Conservation (phyloP, 1,284 basidiomycete genomes). For the Boletus semigastroideus region DNA sequence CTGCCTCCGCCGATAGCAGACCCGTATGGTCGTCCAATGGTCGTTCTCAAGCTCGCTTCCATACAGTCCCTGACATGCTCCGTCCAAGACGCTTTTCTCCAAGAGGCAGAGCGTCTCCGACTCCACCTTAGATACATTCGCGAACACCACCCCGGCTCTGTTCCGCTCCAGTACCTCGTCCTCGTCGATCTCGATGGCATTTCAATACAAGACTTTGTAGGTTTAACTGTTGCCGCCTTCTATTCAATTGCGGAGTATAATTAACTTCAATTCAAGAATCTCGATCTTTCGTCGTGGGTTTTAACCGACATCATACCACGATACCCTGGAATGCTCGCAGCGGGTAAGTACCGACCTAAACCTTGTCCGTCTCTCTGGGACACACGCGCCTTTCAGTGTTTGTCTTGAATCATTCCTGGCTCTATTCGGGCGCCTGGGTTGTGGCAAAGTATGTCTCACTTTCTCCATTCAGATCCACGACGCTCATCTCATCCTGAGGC, state of each 20-base stretch:
- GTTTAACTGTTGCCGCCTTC: slow-evolving; percentile 24
- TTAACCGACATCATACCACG: slow-evolving; percentile 64
- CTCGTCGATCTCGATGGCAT: slow-evolving; percentile 66
- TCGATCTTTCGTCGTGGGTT: slow-evolving; percentile 64
- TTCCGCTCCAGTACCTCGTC: slow-evolving; percentile 63
- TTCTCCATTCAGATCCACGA: slow-evolving; percentile 13
- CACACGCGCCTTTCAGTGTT: slow-evolving; percentile 44
- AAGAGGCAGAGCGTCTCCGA: slow-evolving; percentile 55
- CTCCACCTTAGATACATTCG: slow-evolving; percentile 43
- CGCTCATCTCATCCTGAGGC: slow-evolving; percentile 40
- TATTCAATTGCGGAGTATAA: slow-evolving; percentile 11
- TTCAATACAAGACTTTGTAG: slow-evolving; percentile 59
- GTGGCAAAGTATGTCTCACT: slow-evolving; percentile 58
- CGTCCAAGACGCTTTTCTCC: slow-evolving; percentile 44
- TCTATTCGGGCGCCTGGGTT: slow-evolving; percentile 76
- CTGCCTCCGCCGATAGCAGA: slow-evolving; percentile 54
- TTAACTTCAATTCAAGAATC: slow-evolving; percentile 40
- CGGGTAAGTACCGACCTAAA: slow-evolving; percentile 45
- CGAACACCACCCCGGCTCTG: slow-evolving; percentile 32
- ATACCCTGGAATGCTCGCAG: slow-evolving; percentile 77
- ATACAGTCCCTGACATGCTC: slow-evolving; percentile 41
- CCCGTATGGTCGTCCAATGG: slow-evolving; percentile 61
- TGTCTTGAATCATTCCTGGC: slow-evolving; percentile 82
- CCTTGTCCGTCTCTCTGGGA: neutral
- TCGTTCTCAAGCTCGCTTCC: slow-evolving; percentile 41